phyloP scores from a whole-genome alignment of 768 basidiomycete species.

The Lanmaoa pseudosensibilis region DNA sequence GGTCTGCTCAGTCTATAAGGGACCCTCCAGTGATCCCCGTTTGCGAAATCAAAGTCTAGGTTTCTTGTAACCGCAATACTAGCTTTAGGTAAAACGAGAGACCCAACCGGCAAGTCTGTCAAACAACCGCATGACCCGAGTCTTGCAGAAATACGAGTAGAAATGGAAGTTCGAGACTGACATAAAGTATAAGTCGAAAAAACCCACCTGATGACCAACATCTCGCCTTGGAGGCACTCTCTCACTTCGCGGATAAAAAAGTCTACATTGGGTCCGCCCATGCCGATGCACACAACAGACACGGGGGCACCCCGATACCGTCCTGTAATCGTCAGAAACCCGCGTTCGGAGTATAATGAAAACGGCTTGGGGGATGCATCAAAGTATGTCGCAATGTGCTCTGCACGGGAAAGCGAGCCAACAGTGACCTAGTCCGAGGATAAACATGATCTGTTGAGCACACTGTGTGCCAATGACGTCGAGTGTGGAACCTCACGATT shows the following conservation, averaged over 20 bases:
- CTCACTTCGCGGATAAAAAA: conserved; percentile 82
- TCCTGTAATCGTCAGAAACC: conserved; percentile 73
- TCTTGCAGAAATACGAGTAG: conserved; percentile 36
- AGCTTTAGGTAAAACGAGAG: conserved; percentile 68
- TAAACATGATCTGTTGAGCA: neutral
- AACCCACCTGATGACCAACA: conserved; percentile 50
- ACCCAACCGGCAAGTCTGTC: conserved; percentile 67
- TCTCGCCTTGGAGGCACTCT: conserved; percentile 66
- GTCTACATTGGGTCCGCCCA: conserved; percentile 82
- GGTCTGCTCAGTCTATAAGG: conserved; percentile 71
- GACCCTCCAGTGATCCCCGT: conserved; percentile 36
- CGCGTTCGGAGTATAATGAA: conserved; percentile 66
- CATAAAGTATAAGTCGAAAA: neutral
- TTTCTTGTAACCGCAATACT: conserved; percentile 72
- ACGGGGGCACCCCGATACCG: conserved; percentile 61
- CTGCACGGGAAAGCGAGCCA: conserved; percentile 68
- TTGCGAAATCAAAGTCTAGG: conserved; percentile 71
- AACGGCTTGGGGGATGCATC: conserved; percentile 63
- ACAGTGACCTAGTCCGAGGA: conserved; percentile 59
- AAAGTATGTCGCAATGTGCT: conserved; percentile 55
- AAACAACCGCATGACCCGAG: conserved; percentile 82
- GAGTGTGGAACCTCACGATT: conserved; percentile 47
- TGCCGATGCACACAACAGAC: conserved; percentile 77
- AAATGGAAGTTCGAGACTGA: neutral
- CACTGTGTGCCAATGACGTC: neutral